Conservation (phyloP, 2,329 filamentous ascomycete species). For the Sporothrix schenckii region DNA sequence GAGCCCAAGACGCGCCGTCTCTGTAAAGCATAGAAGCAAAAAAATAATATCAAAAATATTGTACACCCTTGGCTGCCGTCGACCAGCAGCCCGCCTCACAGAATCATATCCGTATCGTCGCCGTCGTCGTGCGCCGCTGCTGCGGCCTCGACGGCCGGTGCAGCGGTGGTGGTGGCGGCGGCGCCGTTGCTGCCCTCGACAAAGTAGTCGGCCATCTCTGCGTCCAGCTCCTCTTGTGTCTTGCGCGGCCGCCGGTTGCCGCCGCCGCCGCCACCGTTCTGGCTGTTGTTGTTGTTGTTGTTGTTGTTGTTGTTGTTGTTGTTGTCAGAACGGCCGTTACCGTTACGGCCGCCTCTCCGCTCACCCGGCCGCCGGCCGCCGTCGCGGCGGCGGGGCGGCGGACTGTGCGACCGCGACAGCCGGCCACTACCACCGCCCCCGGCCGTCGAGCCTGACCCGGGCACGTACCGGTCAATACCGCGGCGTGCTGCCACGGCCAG, state of each 20-base stretch:
- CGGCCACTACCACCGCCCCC: constrained; percentile 41
- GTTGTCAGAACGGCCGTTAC: constrained; percentile 41
- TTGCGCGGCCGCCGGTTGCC: constrained; percentile 70
- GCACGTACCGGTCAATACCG: constrained; percentile 79
- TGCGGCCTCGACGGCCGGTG: constrained; percentile 43
- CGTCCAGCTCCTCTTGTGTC: constrained; percentile 88
- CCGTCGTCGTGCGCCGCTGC: constrained; percentile 46
- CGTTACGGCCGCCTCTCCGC: constrained; percentile 46
- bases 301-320: constrained; percentile 34
- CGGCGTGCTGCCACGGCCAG: constrained; percentile 55
- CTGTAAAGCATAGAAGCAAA: neutral
- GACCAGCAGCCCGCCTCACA: constrained; percentile 28
- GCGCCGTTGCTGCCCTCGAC: constrained; percentile 50
- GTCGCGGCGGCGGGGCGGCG: constrained; percentile 48
- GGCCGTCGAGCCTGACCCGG: constrained; percentile 49
- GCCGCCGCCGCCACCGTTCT: constrained; percentile 37
- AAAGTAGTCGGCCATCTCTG: constrained; percentile 97
- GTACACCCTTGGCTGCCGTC: neutral
- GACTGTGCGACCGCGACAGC: constrained; percentile 60
- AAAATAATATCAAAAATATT: neutral
- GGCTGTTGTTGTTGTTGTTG: neutral
- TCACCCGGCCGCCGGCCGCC: constrained; percentile 52
- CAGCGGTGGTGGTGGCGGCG: constrained; percentile 31
- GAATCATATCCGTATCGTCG: constrained; percentile 42
- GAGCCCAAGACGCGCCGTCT: neutral